Evolutionary conservation across 2,329 filamentous ascomycete species (phyloP).

Genomic region (Xenoacremonium recifei): DNA sequence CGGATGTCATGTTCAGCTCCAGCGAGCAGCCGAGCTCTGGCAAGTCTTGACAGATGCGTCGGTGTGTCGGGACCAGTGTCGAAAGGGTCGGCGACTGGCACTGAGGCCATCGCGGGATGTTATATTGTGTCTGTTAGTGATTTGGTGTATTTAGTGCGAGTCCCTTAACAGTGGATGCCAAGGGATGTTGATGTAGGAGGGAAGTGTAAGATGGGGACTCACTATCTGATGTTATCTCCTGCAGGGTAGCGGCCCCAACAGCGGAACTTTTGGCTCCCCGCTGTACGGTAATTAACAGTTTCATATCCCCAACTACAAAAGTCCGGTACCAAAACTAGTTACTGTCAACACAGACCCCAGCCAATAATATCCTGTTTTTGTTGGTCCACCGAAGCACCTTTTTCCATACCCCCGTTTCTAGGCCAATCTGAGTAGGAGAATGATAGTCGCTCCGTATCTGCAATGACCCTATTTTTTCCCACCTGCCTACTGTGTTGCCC

Average conservation of each 20-base stretch:
- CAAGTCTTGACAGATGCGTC: too few species aligned
- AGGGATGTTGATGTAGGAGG: too few species aligned
- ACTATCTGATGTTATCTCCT: too few species aligned
- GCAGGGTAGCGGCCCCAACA: background rate
- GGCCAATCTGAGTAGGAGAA: background rate
- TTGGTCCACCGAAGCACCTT: background rate
- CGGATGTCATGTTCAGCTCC: too few species aligned
- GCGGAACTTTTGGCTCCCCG: background rate
- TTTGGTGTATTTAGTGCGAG: too few species aligned
- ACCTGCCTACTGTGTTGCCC: slow-evolving; percentile 1
- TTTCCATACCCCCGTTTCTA: background rate
- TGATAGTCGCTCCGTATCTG: background rate
- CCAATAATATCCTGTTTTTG: background rate
- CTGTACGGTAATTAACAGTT: background rate
- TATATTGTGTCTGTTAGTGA: too few species aligned
- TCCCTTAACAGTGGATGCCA: too few species aligned
- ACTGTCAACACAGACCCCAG: background rate
- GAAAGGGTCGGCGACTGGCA: too few species aligned
- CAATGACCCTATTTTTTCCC: background rate
- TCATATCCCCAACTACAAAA: background rate
- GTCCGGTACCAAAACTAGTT: background rate
- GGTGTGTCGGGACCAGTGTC: too few species aligned
- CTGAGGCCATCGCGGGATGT: too few species aligned
- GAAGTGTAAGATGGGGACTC: too few species aligned
- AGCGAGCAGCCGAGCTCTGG: too few species aligned